Evolutionary conservation across 2,329 filamentous ascomycete genomes (phyloP).

Genomic region (Fusarium anthophilum): DNA sequence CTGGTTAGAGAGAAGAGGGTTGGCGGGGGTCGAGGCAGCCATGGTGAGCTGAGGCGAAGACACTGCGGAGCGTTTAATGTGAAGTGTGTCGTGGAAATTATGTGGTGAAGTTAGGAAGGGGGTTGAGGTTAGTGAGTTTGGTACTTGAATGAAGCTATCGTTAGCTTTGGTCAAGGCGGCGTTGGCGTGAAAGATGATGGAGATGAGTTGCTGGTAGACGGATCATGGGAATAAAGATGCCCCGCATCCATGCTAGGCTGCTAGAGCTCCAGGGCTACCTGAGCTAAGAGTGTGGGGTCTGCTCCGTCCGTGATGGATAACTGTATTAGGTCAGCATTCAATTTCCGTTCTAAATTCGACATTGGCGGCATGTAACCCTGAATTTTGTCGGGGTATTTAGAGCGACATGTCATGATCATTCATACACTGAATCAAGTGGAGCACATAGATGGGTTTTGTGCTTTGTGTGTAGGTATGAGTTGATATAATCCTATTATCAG

Average conservation of each 20-base stretch:
- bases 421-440: background rate
- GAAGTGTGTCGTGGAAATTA: background rate
- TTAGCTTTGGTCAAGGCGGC: slow-evolving; percentile 10
- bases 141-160: slow-evolving; percentile 12
- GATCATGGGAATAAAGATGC: slow-evolving; percentile 21
- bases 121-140: background rate
- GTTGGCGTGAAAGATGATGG: slow-evolving; percentile 8
- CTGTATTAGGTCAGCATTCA: slow-evolving; percentile 15
- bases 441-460: background rate
- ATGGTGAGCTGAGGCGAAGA: slow-evolving; percentile 49
- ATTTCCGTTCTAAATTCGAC: slow-evolving; percentile 21
- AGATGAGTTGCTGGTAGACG: background rate
- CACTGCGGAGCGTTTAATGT: background rate
- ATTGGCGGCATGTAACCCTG: slow-evolving; percentile 18
- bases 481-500: background rate
- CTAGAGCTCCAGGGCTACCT: background rate
- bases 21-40: slow-evolving; percentile 54
- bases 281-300: slow-evolving; percentile 13
- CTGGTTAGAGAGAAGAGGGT: slow-evolving; percentile 71
- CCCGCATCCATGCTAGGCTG: slow-evolving; percentile 19
- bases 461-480: background rate
- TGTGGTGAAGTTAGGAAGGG: background rate
- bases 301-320: background rate
- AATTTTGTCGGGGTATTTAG: background rate
- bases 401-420: slow-evolving; percentile 5